phyloP scores from a whole-genome alignment of 31 red algal species.

The Odonthalia washingtoniensis region DNA sequence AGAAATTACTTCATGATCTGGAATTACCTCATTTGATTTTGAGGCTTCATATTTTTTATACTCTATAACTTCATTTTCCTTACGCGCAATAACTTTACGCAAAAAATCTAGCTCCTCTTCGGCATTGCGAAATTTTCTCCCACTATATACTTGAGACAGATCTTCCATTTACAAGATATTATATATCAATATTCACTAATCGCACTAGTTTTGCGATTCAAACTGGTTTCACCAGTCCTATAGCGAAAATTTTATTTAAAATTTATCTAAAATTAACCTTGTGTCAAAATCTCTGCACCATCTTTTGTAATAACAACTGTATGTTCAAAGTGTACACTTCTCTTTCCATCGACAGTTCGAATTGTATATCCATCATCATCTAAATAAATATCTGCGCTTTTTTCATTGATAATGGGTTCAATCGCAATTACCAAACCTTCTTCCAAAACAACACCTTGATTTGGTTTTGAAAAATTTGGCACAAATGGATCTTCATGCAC shows the following conservation, averaged over 20 bases:
- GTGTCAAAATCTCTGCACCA: conserved; percentile 3
- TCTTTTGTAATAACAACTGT: conserved; percentile 7
- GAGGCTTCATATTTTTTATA: too few species aligned
- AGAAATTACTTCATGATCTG: too few species aligned
- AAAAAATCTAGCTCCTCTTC: too few species aligned
- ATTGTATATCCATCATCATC: background rate
- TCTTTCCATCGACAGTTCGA: background rate
- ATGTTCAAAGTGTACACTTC: conserved; percentile 13
- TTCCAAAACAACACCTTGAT: background rate
- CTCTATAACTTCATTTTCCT: too few species aligned
- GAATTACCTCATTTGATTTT: too few species aligned
- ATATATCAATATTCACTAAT: too few species aligned
- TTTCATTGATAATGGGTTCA: conserved; percentile 13
- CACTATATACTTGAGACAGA: too few species aligned
- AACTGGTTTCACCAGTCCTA: too few species aligned
- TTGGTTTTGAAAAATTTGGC: conserved; percentile 1
- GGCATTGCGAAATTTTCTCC: too few species aligned
- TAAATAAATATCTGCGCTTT: background rate
- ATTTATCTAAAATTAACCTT: conserved; percentile 1
- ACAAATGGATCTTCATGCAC: conserved; percentile 12
- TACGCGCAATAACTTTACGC: too few species aligned
- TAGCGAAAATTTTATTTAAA: conserved; percentile 9
- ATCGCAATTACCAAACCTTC: conserved; percentile 2
- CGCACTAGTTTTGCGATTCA: too few species aligned
- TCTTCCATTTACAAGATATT: too few species aligned